These are phyloP conservation scores for Piromyces finnis DNA, from an alignment of 192 early-diverging fungal species.

Conservation along the genomic window DNA sequence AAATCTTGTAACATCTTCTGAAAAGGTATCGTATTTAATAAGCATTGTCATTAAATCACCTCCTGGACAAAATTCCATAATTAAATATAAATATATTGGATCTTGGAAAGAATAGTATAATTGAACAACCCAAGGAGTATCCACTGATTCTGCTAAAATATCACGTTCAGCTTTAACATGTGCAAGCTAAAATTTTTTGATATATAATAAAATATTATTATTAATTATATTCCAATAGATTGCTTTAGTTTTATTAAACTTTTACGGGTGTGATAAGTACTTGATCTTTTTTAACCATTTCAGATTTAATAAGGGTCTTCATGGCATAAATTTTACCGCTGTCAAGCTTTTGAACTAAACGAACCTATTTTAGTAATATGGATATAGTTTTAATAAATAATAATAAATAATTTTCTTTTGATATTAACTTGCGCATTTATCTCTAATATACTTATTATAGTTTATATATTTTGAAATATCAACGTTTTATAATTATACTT, in stretches of 20 bases:
- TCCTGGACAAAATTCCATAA: constrained; percentile 99
- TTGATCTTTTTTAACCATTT: constrained; percentile 98
- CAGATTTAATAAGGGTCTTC: constrained; percentile 52
- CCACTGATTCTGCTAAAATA: constrained; percentile 78
- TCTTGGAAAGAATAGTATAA: constrained; percentile 99
- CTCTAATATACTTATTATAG: too few species aligned
- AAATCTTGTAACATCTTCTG: constrained; percentile 92
- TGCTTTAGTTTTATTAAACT: too few species aligned
- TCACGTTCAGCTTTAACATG: constrained; percentile 98
- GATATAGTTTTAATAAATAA: too few species aligned
- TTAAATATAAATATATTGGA: constrained; percentile 75
- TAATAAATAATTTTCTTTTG: too few species aligned
- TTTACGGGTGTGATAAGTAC: constrained; percentile 17
- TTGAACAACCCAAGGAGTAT: constrained; percentile 94
- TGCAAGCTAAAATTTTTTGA: constrained; percentile 63
- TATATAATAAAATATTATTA: too few species aligned
- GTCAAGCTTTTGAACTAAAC: constrained; percentile 87
- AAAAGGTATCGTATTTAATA: constrained; percentile 92
- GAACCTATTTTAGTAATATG: constrained; percentile 51
- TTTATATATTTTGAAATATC: too few species aligned
- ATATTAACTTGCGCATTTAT: too few species aligned
- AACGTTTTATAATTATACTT: neutral
- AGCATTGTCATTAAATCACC: constrained; percentile 99
- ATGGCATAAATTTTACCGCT: constrained; percentile 90
- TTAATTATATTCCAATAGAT: too few species aligned